Evolutionary conservation across 108 stramenopile genomes (phyloP), one percentile per base, ranked within the genome.

Genomic region (Bacterosira constricta): DNA sequence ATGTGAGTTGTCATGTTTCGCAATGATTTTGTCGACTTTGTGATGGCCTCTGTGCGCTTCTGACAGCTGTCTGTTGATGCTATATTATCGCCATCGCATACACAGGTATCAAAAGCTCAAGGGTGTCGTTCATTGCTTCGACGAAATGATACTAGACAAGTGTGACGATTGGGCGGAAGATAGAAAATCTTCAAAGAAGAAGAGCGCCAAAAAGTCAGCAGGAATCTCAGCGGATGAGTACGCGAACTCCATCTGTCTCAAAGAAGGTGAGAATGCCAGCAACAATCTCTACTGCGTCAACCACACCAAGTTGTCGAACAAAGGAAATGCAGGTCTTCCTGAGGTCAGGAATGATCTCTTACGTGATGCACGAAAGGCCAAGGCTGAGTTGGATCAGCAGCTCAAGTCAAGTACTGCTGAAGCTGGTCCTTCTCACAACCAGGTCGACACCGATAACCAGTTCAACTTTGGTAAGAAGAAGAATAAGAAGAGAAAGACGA

Each of bases 241-340:
- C 53, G 42, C 82, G 10, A 84, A 77, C 7, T 86, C 88, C 9
- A 59, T 90, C 13, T 63, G 70, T 20, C 61, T 85, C 71, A 92
- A 92, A 52, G 75, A 61, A 20, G 91, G 87, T 1, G 69, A 78
- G 13, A 88, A 73, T 62, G 49, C 69, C 36, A 83, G 74, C 63
- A 82, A 82, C 27, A 73, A 41, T 26, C 64, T 92, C 23, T 92
- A 92, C 78, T 90, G 82, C 64, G 79, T 87, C 18, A 83, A 90
- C 66, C 73, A 92, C 66, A 79, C 64, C 26, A 83, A 90, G 50
- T 57, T 74, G 1, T 57, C 50, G 55, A 86, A 86, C 39, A 69
- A 62, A 29, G 83, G 83, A 0, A 84, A 86, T 37, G 84, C 79
- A 4, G 62, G 90, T 13, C 75, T 75, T 34, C 54, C 45, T 3